Conservation (phyloP, 192 early-diverging fungal genomes). For the Gryganskiella cystojenkinii region DNA sequence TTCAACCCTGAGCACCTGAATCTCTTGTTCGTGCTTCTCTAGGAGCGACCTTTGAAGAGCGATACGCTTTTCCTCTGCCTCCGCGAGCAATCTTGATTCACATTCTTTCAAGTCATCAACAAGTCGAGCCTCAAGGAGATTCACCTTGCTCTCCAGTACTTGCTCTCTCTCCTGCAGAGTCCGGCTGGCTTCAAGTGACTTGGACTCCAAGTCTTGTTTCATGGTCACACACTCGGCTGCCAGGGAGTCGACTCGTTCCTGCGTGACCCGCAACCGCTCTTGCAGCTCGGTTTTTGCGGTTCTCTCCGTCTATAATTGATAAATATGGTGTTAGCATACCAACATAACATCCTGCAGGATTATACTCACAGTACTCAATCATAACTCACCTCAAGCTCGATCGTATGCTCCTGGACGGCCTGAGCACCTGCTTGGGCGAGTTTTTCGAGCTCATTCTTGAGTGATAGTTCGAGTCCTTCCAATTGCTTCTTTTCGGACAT, state of each 20-base stretch:
- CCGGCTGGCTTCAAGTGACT: not conserved
- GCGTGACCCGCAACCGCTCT: not conserved
- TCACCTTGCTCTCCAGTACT: slow-evolving; percentile 12
- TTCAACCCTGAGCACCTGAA: slow-evolving; percentile 12
- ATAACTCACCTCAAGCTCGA: not conserved
- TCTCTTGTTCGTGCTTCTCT: slow-evolving; percentile 17
- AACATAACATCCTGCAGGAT: no score
- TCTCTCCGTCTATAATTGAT: no score
- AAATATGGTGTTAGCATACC: no score
- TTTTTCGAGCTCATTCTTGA: slow-evolving; percentile 17
- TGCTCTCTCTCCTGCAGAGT: slow-evolving; percentile 12
- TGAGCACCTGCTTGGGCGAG: slow-evolving; percentile 1
- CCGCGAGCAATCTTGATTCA: not conserved
- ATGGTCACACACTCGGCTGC: not conserved
- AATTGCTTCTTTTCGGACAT: slow-evolving; percentile 1
- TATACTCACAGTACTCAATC: no score
- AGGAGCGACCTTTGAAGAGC: slow-evolving; percentile 9
- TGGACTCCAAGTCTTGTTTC: slow-evolving; percentile 8
- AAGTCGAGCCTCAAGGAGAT: not conserved
- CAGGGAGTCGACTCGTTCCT: not conserved
- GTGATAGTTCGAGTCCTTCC: not conserved
- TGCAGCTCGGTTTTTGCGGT: not conserved
- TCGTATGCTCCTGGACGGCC: not conserved
- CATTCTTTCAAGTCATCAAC: slow-evolving; percentile 13
- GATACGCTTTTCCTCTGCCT: slow-evolving; percentile 4